Base-by-base conservation (phyloP, 1,139 yeast genomes). In the Meyerozyma smithsonii region DNA sequence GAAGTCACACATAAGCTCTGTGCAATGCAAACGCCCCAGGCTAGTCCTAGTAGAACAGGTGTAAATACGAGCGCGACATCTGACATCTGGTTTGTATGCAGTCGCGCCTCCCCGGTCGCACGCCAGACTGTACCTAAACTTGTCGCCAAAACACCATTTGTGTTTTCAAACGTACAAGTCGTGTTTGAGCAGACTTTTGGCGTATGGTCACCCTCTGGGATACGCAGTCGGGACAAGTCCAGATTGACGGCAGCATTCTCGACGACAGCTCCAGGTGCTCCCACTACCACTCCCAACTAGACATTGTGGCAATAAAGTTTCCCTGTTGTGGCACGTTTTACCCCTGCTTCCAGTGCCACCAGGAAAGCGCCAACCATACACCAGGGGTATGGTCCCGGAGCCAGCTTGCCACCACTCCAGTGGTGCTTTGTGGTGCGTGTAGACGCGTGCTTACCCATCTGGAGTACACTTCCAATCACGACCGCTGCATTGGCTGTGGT, bases 331-430 rank as follows among this genome's bases (percentile, higher is more conserved):
- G 40, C 12, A 39, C 42, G 7, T 70, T 58, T 42, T 71, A 55
- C 43, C 72, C 74, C 1, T 71, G 76, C 50, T 66, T 52, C 49
- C 47, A 66, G 48, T 71, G 76, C 46, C 76, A 71, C 45, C 45
- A 48, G 10, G 58, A 54, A 28, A 39, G 36, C 8, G 46, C 49
- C 5, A 37, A 37, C 20, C 67, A 62, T 39, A 36, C 32, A 5
- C 36, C 51, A 5, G 33, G 37, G 21, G 49, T 50, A 32, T 61
- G 64, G 58, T 36, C 49, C 32, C 39, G 32, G 32, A 14, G 32
- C 2, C 59, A 55, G 10, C 42, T 56, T 6, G 51, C 45, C 11
- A 42, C 49, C 4, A 45, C 33, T 17, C 39, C 36, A 24, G 69
- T 66, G 25, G 50, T 70, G 8, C 48, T 69, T 7, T 71, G 76